Conservation (phyloP, 2,329 filamentous ascomycete genomes). For the Cytospora chrysosperma region DNA sequence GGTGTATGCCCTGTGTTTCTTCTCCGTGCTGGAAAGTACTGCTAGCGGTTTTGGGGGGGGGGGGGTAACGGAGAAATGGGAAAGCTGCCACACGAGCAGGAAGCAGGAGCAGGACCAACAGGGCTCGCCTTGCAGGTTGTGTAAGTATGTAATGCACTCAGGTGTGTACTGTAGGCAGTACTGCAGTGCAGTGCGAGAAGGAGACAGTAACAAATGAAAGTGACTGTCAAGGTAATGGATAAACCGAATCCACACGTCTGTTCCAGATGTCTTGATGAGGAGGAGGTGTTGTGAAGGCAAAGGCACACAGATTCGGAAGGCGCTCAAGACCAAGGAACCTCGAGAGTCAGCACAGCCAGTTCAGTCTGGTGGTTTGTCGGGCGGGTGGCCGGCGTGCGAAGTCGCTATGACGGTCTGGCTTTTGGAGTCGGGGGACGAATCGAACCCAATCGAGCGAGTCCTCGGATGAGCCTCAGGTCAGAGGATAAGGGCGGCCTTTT, state of each 20-base stretch:
- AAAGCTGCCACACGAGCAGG: neutral
- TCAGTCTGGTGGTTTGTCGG: neutral
- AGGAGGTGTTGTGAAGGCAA: neutral
- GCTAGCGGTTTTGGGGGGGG: neutral
- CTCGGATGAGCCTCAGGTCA: neutral
- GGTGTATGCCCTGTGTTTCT: constrained; percentile 3
- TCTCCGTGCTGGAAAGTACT: neutral
- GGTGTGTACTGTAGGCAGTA: neutral
- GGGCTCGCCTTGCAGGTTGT: neutral
- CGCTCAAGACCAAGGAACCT: neutral
- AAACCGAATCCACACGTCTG: neutral
- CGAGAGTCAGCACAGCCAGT: neutral
- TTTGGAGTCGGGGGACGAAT: neutral
- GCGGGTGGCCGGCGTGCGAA: neutral
- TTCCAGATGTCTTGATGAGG: neutral
- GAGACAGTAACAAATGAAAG: neutral
- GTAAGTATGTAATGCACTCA: neutral
- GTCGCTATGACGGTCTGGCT: neutral
- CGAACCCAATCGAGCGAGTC: neutral
- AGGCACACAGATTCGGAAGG: neutral
- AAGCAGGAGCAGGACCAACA: neutral
- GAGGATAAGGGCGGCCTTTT: neutral
- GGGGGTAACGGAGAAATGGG: neutral
- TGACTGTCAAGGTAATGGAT: neutral
- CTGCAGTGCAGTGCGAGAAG: neutral